A percentile compares a stretch with the other conserved stretches of the same genome.
phyloP scores from a whole-genome alignment of 2,329 filamentous ascomycete genomes.

The Exophiala alcalophila region DNA sequence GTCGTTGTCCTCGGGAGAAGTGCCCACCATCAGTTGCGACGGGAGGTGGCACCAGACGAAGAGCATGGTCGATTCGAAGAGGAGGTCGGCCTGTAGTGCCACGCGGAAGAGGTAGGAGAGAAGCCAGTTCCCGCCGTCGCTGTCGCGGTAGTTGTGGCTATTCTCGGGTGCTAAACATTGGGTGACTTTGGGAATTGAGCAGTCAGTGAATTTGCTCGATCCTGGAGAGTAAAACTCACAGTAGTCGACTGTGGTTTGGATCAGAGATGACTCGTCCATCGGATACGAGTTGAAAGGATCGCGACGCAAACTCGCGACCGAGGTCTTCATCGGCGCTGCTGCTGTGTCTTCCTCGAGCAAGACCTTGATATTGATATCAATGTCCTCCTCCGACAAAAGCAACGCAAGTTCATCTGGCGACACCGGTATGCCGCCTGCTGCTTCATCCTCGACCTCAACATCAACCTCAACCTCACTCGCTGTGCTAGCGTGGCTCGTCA shows the following conservation, averaged over 20 bases:
- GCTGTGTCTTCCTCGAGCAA: no score
- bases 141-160: slow-evolving; percentile 2
- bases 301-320: slow-evolving; percentile 1
- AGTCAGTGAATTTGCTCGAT: background rate
- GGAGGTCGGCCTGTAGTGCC: slow-evolving; percentile 8
- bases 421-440: no score
- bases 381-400: no score
- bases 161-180: slow-evolving; percentile 4
- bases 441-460: no score
- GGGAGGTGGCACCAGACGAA: slow-evolving; percentile 8
- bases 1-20: slow-evolving; percentile 6
- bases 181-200: background rate
- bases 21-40: background rate
- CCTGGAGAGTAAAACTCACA: no score
- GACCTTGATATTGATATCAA: no score
- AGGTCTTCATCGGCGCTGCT: no score
- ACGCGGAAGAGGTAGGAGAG: slow-evolving; percentile 5
- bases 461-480: no score
- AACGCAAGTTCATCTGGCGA: no score
- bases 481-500: no score
- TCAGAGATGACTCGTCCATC: background rate
- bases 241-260: slow-evolving; percentile 12
- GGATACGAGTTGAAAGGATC: slow-evolving; percentile 16
- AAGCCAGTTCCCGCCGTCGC: slow-evolving; percentile 3
- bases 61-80: slow-evolving; percentile 6